Evolutionary conservation across 1,139 yeast genomes (phyloP).

Genomic region (Hemisphaericaspora subhashii): DNA sequence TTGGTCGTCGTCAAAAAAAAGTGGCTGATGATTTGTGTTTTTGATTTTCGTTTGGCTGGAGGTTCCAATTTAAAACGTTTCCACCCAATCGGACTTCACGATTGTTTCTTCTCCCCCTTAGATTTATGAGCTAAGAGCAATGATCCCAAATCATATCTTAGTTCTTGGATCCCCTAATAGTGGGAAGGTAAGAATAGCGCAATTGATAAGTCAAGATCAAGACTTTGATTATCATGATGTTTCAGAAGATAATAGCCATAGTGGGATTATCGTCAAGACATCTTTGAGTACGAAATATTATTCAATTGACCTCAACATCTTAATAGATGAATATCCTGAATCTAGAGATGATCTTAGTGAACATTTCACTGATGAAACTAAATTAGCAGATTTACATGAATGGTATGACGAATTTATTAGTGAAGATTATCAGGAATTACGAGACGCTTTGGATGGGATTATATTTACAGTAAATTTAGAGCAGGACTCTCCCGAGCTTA

Average conservation of each 20-base stretch:
- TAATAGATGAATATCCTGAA: slow-evolving; percentile 43
- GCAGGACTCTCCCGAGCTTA: slow-evolving; percentile 15
- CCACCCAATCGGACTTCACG: too few relatives aligned
- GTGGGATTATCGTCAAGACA: slow-evolving; percentile 37
- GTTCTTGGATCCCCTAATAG: slow-evolving; percentile 39
- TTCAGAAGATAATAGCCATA: slow-evolving; percentile 25
- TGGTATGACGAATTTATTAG: slow-evolving; percentile 35
- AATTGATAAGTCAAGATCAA: slow-evolving; percentile 17
- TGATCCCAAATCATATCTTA: slow-evolving; percentile 37
- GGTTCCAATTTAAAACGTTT: too few relatives aligned
- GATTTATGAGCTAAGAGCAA: too few relatives aligned
- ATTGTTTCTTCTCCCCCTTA: too few relatives aligned
- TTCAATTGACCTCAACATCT: slow-evolving; percentile 26
- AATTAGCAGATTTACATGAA: slow-evolving; percentile 18
- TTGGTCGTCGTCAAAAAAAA: too few relatives aligned
- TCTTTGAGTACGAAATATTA: slow-evolving; percentile 36
- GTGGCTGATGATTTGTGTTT: too few relatives aligned
- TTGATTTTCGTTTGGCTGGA: too few relatives aligned
- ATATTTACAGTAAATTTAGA: slow-evolving; percentile 33
- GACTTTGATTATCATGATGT: slow-evolving; percentile 10
- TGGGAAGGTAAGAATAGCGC: slow-evolving; percentile 36
- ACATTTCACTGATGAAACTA: slow-evolving; percentile 7
- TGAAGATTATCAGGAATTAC: slow-evolving; percentile 35
- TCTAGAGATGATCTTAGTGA: slow-evolving; percentile 9
- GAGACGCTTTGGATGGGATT: slow-evolving; percentile 41